Conservation (phyloP, 305 asterid genomes). For the Solanum chacoense region DNA sequence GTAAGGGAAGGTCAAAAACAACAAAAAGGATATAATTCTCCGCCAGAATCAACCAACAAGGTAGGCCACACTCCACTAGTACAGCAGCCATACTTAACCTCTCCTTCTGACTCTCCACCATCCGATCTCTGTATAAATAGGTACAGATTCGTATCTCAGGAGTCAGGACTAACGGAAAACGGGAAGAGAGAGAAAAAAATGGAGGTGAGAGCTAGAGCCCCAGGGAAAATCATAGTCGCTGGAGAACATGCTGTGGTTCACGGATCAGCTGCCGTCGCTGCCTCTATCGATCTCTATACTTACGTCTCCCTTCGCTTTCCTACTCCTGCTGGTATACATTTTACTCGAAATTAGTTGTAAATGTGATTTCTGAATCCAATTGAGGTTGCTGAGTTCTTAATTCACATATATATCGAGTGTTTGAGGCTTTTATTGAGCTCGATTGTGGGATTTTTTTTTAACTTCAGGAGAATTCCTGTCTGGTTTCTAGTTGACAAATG, state of each 20-base stretch:
- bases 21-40: neutral
- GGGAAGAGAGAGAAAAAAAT: constrained; percentile 11
- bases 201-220: constrained; percentile 98
- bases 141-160: neutral
- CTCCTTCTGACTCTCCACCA: neutral
- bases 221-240: constrained; percentile 86
- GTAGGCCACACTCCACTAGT: neutral
- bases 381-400: neutral
- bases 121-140: neutral
- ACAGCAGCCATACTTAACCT: neutral
- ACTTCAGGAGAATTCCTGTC: neutral
- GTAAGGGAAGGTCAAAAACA: neutral
- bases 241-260: constrained; percentile 99
- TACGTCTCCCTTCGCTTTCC: constrained; percentile 77
- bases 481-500: neutral
- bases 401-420: neutral
- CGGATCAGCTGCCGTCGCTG: constrained; percentile 94
- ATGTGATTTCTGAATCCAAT: neutral
- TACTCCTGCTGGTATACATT: constrained; percentile 51
- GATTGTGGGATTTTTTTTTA: neutral
- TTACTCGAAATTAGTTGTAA: neutral
- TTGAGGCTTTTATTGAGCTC: neutral
- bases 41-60: neutral
- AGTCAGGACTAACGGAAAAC: neutral
- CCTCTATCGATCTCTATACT: constrained; percentile 88